Percentiles rank a stretch among this genome's conserved stretches.
Conservation (phyloP, 2,329 filamentous ascomycete species). For the Alternaria sp. region DNA sequence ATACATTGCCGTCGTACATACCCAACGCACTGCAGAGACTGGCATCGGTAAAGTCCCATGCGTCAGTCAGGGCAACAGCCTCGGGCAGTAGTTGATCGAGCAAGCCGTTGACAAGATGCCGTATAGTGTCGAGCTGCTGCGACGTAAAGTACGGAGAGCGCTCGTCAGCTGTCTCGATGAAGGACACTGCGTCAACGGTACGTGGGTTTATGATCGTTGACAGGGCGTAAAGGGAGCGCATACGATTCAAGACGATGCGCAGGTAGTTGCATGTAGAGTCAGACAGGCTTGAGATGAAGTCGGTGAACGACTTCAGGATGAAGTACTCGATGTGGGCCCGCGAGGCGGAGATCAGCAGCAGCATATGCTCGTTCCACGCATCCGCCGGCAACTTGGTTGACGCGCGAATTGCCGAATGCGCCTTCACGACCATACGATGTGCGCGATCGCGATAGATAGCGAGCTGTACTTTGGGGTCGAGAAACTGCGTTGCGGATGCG, state of each 20-base stretch:
- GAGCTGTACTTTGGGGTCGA: slow-evolving; percentile 22
- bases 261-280: slow-evolving; percentile 14
- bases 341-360: slow-evolving; percentile 31
- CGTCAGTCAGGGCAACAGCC: slow-evolving; percentile 56
- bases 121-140: slow-evolving; percentile 47
- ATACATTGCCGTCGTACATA: slow-evolving; percentile 57
- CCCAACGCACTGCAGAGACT: slow-evolving; percentile 58
- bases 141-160: neutral
- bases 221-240: slow-evolving; percentile 55
- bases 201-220: slow-evolving; percentile 48
- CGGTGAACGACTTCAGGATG: slow-evolving; percentile 27
- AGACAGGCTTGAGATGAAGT: neutral
- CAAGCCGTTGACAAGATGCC: slow-evolving; percentile 33
- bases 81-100: slow-evolving; percentile 56
- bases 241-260: slow-evolving; percentile 17
- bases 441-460: slow-evolving; percentile 32
- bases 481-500: slow-evolving; percentile 13
- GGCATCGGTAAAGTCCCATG: slow-evolving; percentile 59
- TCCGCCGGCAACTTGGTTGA: slow-evolving; percentile 13
- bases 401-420: slow-evolving; percentile 4
- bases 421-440: slow-evolving; percentile 15
- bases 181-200: slow-evolving; percentile 32
- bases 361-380: slow-evolving; percentile 38
- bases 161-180: slow-evolving; percentile 22
- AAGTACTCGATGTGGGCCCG: slow-evolving; percentile 35